A percentile compares a stretch with the other conserved stretches of the same genome.
phyloP scores from a whole-genome alignment of 495 filamentous ascomycete species.

The Saxispiralis lemnorum region DNA sequence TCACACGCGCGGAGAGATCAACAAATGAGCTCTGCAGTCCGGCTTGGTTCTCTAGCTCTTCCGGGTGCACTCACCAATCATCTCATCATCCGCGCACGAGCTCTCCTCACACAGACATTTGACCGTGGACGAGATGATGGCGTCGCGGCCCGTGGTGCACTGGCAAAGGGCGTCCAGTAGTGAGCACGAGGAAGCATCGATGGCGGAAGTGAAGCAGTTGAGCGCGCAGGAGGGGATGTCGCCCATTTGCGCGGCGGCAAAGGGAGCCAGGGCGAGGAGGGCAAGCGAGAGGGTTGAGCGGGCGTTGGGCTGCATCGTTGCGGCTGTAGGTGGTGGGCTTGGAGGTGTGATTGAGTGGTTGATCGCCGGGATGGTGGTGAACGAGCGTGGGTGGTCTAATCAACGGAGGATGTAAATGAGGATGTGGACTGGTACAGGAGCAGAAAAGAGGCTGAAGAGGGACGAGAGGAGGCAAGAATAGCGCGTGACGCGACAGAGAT shows the following conservation, averaged over 20 bases:
- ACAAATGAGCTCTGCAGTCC: conserved; percentile 1
- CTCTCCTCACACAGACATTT: conserved; percentile 14
- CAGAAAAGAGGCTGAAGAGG: too few species aligned
- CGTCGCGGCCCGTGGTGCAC: conserved; percentile 19
- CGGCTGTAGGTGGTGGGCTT: too few species aligned
- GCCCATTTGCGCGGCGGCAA: conserved; percentile 1
- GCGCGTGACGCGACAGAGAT: too few species aligned
- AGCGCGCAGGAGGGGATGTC: conserved; percentile 7
- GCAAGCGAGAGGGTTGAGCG: background rate
- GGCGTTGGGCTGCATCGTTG: too few species aligned
- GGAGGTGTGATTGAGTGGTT: too few species aligned
- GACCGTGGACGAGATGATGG: conserved; percentile 13
- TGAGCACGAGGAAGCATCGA: conserved; percentile 15
- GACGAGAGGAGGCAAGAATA: too few species aligned
- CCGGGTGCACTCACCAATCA: conserved; percentile 12
- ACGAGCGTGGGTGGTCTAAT: too few species aligned
- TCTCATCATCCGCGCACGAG: conserved; percentile 7
- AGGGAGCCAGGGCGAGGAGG: background rate
- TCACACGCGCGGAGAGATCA: background rate
- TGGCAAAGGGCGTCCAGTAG: conserved; percentile 19
- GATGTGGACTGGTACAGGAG: too few species aligned
- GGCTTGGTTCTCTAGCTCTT: background rate
- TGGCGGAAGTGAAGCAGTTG: conserved; percentile 18
- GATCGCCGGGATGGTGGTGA: too few species aligned
- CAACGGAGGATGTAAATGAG: too few species aligned